Conservation (phyloP, 352 stramenopile genomes). For the Phytophthora podocarpi region DNA sequence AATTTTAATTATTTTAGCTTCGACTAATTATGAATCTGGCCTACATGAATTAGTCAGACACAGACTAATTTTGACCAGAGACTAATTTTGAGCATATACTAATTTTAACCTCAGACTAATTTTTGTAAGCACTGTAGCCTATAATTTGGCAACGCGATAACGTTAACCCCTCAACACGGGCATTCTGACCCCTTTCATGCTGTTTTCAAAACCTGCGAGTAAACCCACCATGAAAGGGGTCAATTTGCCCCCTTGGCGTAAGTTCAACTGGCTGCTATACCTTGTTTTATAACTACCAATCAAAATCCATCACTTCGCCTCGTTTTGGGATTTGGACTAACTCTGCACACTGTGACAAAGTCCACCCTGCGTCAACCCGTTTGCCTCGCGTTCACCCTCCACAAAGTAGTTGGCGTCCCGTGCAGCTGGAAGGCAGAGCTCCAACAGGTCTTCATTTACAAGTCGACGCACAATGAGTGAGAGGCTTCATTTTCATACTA, state of each 20-base stretch:
- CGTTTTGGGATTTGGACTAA: background rate
- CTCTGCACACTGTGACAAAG: background rate
- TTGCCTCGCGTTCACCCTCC: too few species aligned
- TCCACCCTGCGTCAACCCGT: too few species aligned
- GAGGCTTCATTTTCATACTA: too few species aligned
- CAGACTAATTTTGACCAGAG: too few species aligned
- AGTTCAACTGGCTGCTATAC: conserved; percentile 2
- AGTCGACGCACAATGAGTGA: background rate
- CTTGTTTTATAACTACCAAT: background rate
- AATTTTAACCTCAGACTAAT: too few species aligned
- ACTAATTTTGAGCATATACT: too few species aligned
- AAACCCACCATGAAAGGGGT: background rate
- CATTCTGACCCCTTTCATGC: conserved; percentile 10
- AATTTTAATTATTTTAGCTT: too few species aligned
- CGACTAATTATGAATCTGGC: too few species aligned
- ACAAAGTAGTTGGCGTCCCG: background rate
- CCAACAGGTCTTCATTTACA: background rate
- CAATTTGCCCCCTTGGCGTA: background rate
- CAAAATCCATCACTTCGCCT: background rate
- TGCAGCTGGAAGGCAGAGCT: background rate
- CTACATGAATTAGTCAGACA: too few species aligned
- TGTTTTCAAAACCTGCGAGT: background rate
- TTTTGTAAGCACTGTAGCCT: too few species aligned
- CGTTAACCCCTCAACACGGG: too few species aligned
- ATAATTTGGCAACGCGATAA: too few species aligned